These are phyloP conservation scores for Pleurotus sapidus DNA, from an alignment of 768 basidiomycete species.

Conservation along the genomic window DNA sequence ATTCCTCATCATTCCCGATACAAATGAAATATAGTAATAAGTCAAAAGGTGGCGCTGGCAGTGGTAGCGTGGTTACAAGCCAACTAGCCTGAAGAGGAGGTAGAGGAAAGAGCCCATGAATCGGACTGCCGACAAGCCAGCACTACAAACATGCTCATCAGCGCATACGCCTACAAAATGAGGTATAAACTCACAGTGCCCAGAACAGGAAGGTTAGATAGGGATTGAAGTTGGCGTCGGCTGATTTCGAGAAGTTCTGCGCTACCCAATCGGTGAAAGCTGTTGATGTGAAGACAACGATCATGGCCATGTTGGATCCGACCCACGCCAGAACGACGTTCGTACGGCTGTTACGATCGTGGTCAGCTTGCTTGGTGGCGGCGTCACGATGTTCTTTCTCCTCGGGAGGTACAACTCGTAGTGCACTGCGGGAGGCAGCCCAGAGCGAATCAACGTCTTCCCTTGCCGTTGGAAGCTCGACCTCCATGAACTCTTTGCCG, in stretches of 20 bases:
- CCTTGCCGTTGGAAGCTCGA: conserved; percentile 74
- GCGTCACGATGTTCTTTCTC: conserved; percentile 82
- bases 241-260: conserved; percentile 45
- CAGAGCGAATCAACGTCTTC: conserved; percentile 91
- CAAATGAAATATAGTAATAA: neutral
- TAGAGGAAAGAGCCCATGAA: conserved; percentile 80
- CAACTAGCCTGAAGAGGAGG: conserved; percentile 72
- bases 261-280: conserved; percentile 76
- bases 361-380: conserved; percentile 86
- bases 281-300: conserved; percentile 71
- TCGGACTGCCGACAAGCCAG: conserved; percentile 77
- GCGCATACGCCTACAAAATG: neutral
- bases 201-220: conserved; percentile 84
- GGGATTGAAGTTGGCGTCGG: conserved; percentile 75
- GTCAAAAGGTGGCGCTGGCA: neutral
- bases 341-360: conserved; percentile 78
- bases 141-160: conserved; percentile 34
- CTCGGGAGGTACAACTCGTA: conserved; percentile 66
- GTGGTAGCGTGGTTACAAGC: conserved; percentile 35
- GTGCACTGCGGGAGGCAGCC: conserved; percentile 68
- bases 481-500: conserved; percentile 86
- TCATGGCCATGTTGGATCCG: conserved; percentile 83
- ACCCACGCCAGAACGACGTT: conserved; percentile 85
- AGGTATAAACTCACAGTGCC: conserved; percentile 35
- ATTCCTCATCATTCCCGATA: neutral